These are phyloP conservation scores for Solioccasus polychromus DNA, from an alignment of 768 basidiomycete genomes.

Conservation along the genomic window DNA sequence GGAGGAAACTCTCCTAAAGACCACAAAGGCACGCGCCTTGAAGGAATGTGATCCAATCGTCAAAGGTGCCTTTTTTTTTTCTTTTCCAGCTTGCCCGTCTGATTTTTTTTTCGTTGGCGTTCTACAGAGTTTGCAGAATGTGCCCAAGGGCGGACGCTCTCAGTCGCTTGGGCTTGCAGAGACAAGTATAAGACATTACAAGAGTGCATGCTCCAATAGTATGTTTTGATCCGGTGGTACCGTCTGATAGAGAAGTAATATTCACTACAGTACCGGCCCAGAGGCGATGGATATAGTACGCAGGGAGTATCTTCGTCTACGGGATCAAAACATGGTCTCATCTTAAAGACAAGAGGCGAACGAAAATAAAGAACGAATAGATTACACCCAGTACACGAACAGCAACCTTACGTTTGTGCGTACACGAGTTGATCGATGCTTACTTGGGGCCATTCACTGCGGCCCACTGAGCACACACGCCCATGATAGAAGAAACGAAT, in stretches of 20 bases:
- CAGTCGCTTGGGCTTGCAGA: constrained; percentile 83
- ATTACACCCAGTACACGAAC: constrained; percentile 7
- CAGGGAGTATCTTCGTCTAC: constrained; percentile 68
- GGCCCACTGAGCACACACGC: constrained; percentile 64
- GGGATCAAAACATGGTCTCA: constrained; percentile 34
- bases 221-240: constrained; percentile 30
- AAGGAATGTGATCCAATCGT: constrained; percentile 76
- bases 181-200: constrained; percentile 66
- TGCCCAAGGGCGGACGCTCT: constrained; percentile 73
- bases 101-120: background rate
- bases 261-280: constrained; percentile 55
- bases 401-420: background rate
- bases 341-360: too few relatives aligned
- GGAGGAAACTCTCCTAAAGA: constrained; percentile 81
- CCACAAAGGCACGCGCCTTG: constrained; percentile 75
- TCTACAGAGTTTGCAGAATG: constrained; percentile 79
- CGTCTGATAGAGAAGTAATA: background rate
- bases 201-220: constrained; percentile 80
- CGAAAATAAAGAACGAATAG: constrained; percentile 5
- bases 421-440: background rate
- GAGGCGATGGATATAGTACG: constrained; percentile 73
- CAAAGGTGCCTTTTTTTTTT: constrained; percentile 55
- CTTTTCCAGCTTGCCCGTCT: too few relatives aligned
- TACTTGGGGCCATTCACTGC: constrained; percentile 46
- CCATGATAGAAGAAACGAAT: constrained; percentile 68